Conservation (phyloP, 371 early-diverging fungal genomes). For the Mucor plumbeus region DNA sequence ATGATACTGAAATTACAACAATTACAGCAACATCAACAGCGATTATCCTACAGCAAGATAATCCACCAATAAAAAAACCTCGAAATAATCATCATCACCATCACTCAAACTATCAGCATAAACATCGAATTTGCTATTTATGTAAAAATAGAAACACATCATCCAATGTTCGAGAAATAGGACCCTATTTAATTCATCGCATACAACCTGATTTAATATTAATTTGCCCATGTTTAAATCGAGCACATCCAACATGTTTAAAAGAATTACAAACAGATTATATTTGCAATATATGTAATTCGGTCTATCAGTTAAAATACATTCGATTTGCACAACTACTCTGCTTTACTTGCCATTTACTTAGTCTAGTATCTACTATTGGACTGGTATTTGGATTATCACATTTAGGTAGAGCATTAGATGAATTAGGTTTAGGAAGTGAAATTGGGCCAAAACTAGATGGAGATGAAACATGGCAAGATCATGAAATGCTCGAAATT, state of each 20-base stretch:
- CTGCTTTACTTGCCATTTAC: constrained; percentile 29
- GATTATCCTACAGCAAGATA: not conserved
- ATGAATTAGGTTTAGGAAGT: constrained; percentile 41
- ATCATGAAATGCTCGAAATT: constrained; percentile 45
- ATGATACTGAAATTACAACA: not conserved
- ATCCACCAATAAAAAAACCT: not conserved
- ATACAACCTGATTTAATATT: constrained; percentile 15
- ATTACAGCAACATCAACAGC: not conserved
- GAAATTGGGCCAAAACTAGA: constrained; percentile 47
- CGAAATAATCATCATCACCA: not conserved
- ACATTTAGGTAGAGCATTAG: constrained; percentile 37
- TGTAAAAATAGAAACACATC: constrained; percentile 9
- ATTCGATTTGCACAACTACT: constrained; percentile 16
- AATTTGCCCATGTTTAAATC: constrained; percentile 26
- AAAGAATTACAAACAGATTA: constrained; percentile 13
- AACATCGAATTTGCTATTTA: constrained; percentile 6
- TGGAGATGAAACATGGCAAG: constrained; percentile 56
- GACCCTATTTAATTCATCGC: constrained; percentile 29
- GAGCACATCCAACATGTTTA: constrained; percentile 37
- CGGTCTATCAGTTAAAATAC: constrained; percentile 28
- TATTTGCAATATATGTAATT: constrained; percentile 32
- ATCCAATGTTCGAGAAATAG: constrained; percentile 10
- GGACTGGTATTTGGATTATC: constrained; percentile 44
- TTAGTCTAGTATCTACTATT: constrained; percentile 39
- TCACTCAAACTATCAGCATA: constrained; percentile 1